Evolutionary conservation across 306 rosid species (phyloP).

Genomic region (Canavalia ensiformis): DNA sequence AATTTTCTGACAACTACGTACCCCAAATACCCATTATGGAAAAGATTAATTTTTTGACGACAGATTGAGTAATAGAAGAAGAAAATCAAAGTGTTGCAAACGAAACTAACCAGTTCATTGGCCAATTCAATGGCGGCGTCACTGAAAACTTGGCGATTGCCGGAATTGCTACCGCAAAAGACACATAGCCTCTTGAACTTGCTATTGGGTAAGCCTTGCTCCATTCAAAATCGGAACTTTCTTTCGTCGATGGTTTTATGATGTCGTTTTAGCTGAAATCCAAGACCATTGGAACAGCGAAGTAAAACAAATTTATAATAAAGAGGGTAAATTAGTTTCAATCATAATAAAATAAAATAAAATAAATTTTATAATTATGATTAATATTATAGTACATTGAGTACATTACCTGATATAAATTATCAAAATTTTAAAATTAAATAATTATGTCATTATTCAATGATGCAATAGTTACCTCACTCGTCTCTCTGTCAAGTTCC

Average conservation of each 20-base stretch:
- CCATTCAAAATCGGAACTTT: conserved; percentile 64
- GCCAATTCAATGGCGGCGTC: conserved; percentile 87
- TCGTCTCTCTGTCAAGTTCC: too few relatives aligned
- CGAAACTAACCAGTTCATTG: conserved; percentile 71
- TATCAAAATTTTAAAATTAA: neutral
- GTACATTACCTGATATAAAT: neutral
- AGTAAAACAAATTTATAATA: neutral
- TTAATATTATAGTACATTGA: neutral
- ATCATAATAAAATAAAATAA: neutral
- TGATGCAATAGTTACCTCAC: neutral
- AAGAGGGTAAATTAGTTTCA: neutral
- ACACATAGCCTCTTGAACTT: conserved; percentile 82
- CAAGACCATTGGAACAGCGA: conserved; percentile 38
- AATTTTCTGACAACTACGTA: conserved; percentile 41
- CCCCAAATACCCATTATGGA: conserved; percentile 24
- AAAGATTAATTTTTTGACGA: conserved; percentile 29
- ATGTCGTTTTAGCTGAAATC: conserved; percentile 35
- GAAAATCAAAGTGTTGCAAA: neutral
- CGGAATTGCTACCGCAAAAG: conserved; percentile 91
- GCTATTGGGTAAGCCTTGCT: conserved; percentile 60
- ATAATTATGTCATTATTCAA: neutral
- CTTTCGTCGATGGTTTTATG: neutral
- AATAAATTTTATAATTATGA: neutral
- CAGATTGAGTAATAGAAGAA: conserved; percentile 24
- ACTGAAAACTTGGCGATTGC: conserved; percentile 76